Evolutionary conservation across 75 land plant species (phyloP), one percentile per base, ranked within the genome.

Genomic region (Isoetes taiwanensis): DNA sequence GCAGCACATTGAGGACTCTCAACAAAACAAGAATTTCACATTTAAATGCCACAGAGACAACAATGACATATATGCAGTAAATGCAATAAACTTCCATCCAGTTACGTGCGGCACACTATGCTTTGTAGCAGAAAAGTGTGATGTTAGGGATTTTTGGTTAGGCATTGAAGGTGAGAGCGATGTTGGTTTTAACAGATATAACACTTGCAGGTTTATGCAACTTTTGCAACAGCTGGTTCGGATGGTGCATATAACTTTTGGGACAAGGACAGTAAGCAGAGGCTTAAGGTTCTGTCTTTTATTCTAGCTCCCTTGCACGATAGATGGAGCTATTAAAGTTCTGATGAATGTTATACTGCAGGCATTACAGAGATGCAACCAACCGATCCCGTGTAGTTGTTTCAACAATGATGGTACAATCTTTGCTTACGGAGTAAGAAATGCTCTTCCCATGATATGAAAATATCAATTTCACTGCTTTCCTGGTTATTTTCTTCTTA

Each of bases 261-360:
- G 97, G 97, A 91, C 58, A 91, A 91, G 57, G 94, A 91, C 38
- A 91, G 95, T 46, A 91, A 91, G 62, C 94, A 86, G 67, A 83
- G 94, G 62, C 77, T 91, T n/a, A 86, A 91, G 97, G 97, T 90
- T 35, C n/a, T 37, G 39, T 41, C 30, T 19, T 8, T 17, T n/a
- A 21, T 23, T 52, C 21, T 20, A n/a, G 17, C 42, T 57, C 11
- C 34, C 8, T 34, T 57, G 35, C 23, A 14, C 2, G 38, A 25
- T 35, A n/a, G 41, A 28, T 31, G 10, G 16, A 11, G 21, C 19
- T 19, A 20, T 61, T 54, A 17, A 28, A 28, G 2, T 41, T 8
- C 6, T 39, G n/a, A 21, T 17, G 3, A 56, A 19, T 56, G 8
- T 23, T 10, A 57, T 28, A 57, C 46, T 61, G 41, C 67, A 90